Evolutionary conservation across 179 eudicot genomes (phyloP), one percentile per base, ranked within the genome.

Genomic region (Silene noctiflora): DNA sequence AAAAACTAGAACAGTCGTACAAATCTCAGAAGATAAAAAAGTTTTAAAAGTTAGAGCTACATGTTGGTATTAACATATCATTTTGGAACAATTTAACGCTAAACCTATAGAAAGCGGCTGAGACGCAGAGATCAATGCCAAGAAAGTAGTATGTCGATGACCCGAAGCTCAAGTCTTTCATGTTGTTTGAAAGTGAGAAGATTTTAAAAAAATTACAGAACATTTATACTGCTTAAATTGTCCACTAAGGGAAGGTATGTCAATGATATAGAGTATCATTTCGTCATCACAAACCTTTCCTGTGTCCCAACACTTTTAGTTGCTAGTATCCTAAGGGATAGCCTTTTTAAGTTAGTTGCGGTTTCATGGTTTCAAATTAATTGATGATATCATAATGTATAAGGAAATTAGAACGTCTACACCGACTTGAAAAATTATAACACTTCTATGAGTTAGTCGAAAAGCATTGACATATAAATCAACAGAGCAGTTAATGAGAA

Each of bases 401-500:
- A 62, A 21, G 12, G 19, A 24, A 62, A 62, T 31, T 17, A 3
- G 42, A 29, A 25, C 39, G 33, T 5, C 6, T 4, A 31, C 20
- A 1, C 68, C 20, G 33, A 5, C 33, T 29, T 25, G 17, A 27
- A 29, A 21, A 64, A 16, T 25, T 14, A 64, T 17, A 64, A 14
- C 33, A 31, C 17, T 64, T 64, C 6, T 3, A 4, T 14, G 10
- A 64, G 68, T 27, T 27, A 29, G 68, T 31, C 17, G n/a, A 56
- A 64, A 56, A 64, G 13, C 68, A 29, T 64, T 29, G 29, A 63
- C 33, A 29, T 64, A 64, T 29, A 27, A 27, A 63, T 25, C 67
- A 64, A 16, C 60, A 56, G 21, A 56, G 60, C 60, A 56, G 60
- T 56, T 17, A 56, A 56, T 56, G 60, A 56, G 60, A 56, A 56